Conservation (phyloP, 208 protist species). For the Trypanosoma melophagium region DNA sequence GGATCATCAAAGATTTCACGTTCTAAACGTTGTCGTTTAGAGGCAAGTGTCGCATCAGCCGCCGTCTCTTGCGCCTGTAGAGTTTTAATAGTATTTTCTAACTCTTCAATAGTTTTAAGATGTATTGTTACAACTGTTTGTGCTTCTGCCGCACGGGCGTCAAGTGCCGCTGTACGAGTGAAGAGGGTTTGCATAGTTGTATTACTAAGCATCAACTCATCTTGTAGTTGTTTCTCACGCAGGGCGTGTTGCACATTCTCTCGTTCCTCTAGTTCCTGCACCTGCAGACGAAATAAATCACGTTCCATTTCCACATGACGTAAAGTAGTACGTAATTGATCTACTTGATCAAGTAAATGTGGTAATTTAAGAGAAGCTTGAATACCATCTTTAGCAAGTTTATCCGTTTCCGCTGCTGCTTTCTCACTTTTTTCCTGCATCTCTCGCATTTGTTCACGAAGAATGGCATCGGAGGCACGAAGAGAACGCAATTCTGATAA, state of each 20-base stretch:
- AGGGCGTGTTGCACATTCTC: constrained; percentile 27
- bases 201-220: constrained; percentile 31
- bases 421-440: constrained; percentile 20
- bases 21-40: constrained; percentile 53
- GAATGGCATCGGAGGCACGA: constrained; percentile 45
- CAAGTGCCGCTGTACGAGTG: constrained; percentile 1
- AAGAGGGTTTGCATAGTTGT: constrained; percentile 10
- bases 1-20: constrained; percentile 38
- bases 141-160: constrained; percentile 15
- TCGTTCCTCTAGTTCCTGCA: constrained; percentile 32
- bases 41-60: constrained; percentile 24
- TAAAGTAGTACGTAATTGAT: constrained; percentile 15
- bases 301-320: constrained; percentile 23
- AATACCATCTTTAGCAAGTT: constrained; percentile 24
- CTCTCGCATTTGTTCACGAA: constrained; percentile 45
- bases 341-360: constrained; percentile 28
- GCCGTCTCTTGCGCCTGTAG: constrained; percentile 8
- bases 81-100: constrained; percentile 19
- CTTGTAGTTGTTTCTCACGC: constrained; percentile 27
- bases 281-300: constrained; percentile 22
- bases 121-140: constrained; percentile 1
- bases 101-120: constrained; percentile 8
- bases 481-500: constrained; percentile 64
- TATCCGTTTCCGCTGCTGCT: constrained; percentile 20
- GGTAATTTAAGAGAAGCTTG: constrained; percentile 13